Conservation (phyloP, 2,329 filamentous ascomycete species). For the Colletotrichum gigasporum region DNA sequence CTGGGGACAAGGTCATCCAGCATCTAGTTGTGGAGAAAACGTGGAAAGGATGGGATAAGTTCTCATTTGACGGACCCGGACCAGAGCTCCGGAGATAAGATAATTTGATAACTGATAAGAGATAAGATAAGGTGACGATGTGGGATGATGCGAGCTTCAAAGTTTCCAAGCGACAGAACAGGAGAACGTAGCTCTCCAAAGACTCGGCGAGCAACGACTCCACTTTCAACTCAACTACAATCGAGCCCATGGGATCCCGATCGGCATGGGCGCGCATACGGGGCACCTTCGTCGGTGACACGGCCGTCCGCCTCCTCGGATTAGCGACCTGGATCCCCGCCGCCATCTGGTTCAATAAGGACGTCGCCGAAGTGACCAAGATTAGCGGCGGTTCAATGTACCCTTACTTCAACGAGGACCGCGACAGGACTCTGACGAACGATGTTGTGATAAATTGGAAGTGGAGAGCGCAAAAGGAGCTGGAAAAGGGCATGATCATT, state of each 20-base stretch:
- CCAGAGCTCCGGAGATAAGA: not conserved
- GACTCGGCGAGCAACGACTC: not conserved
- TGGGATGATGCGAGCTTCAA: conserved; percentile 7
- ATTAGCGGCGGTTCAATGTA: conserved; percentile 78
- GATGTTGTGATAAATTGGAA: conserved; percentile 70
- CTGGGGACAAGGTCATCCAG: too few relatives aligned
- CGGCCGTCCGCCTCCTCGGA: conserved; percentile 44
- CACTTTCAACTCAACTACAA: not conserved
- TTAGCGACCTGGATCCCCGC: conserved; percentile 71
- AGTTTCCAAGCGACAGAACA: conserved; percentile 7
- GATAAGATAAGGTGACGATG: conserved; percentile 15
- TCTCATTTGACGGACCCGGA: not conserved
- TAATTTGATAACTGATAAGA: not conserved
- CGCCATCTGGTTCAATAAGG: conserved; percentile 68
- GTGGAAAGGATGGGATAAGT: not conserved
- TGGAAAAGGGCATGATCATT: conserved; percentile 79
- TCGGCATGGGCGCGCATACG: conserved; percentile 29
- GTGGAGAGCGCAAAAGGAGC: conserved; percentile 63
- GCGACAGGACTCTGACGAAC: conserved; percentile 60
- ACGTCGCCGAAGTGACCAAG: conserved; percentile 66
- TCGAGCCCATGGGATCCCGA: conserved; percentile 28
- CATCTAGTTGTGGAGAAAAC: too few relatives aligned
- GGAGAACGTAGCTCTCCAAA: not conserved
- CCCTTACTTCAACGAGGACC: conserved; percentile 77
- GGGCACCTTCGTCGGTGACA: conserved; percentile 40